Base-by-base conservation (phyloP, 1,139 yeast genomes). In the Diutina pseudorugosa region DNA sequence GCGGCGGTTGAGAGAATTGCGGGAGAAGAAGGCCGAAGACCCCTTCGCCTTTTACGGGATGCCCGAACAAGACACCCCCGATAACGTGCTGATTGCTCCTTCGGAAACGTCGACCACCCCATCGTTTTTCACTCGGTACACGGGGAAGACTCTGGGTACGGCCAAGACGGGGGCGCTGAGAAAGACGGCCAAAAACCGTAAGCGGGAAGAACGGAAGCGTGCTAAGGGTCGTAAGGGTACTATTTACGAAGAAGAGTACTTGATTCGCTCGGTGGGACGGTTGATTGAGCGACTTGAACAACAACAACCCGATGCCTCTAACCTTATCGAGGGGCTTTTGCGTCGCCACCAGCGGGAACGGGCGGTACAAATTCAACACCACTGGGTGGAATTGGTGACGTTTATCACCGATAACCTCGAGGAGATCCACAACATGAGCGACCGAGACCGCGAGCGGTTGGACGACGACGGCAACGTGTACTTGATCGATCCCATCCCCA, bases 191-290 rank as follows among this genome's bases (percentile, higher is more conserved):
- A 94, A 93, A 69, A 93, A 91, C 67, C 80, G 83, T 57, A 88
- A 96, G 66, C 80, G 98, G 60, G 97, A 93, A 67, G 98, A 93
- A 65, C 82, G 98, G 62, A 94, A 94, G 71, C 79, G 83, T 57
- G 99, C 98, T 1, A 82, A 96, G 61, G 98, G 98, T 55, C 88
- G 95, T 72, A 93, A 93, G 71, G 98, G 98, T 47, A 91, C 98
- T 4, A 86, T 93, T 19, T 93, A 93, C 63, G 98, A 93, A 67
- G 98, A 94, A 64, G 98, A 93, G 65, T 94, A 94, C 65, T 79
- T 94, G 55, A 84, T 93, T 54, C 81, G 79, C 60, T 90, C 98
- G 1, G 83, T 89, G 58, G 95, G 95, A 5, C 80, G 99, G 62
- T 75, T 94, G 63, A 71, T 90, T 51, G 97, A 89, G 57, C 80